Evolutionary conservation across 495 filamentous ascomycete genomes (phyloP), one percentile per base, ranked within the genome.

Genomic region (Elasticomyces elasticus): DNA sequence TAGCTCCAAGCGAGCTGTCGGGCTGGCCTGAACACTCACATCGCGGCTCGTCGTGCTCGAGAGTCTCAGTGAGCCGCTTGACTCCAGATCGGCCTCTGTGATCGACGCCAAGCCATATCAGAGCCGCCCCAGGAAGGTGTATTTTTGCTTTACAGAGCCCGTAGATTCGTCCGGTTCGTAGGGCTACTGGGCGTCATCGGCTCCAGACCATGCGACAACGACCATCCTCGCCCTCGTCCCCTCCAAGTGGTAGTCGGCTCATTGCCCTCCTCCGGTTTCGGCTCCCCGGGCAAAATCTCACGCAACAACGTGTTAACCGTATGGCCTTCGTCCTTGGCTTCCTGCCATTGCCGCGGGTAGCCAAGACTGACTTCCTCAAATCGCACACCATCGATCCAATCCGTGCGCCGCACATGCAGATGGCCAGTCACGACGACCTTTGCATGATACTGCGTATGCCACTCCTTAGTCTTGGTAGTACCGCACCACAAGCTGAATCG

Each of bases 331-430:
- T 69, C 67, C 43, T 60, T 61, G 37, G 56, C 59, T 28, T 69
- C 66, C 48, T 69, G 62, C 68, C 68, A 71, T 43, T 71, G 68
- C 35, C 63, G 51, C 26, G 68, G 68, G 50, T 71, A 71, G 28
- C 68, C 68, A 22, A 68, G 41, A 49, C 60, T 64, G 19, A 59
- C 54, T 52, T 71, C 68, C 55, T 71, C 68, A 40, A 71, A 71
- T 27, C 68, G 57, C 49, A 65, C 65, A 25, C 58, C 60, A 37
- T 68, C 68, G 27, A 50, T 66, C 67, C 67, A 71, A 41, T 71
- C 68, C 6, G 68, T 71, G 11, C 68, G 46, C 9, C 67, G 55
- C 23, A 71, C 58, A 47, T 71, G 68, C n/a, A 71, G 45, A 53
- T 71, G 68, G 1, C 68, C 68, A 24, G 62, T 71, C 4, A 71